Base-by-base conservation (phyloP, 257 asterid species). In the Verbascum thapsus region DNA sequence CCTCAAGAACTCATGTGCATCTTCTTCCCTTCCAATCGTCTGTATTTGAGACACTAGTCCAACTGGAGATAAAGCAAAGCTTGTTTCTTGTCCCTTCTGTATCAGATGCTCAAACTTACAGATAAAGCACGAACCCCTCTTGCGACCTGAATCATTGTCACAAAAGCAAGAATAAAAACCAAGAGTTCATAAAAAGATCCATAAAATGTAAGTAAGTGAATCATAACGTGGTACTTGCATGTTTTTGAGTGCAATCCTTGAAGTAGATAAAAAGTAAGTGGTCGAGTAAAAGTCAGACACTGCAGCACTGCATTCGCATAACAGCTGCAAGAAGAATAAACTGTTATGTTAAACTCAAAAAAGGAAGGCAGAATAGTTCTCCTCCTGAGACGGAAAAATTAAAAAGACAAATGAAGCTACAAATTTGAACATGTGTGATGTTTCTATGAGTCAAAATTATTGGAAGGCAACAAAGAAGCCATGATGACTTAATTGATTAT, bases 1-100 rank as follows among this genome's bases (percentile, higher is more conserved):
- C 91, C 87, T 84, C 70, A 84, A 70, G 70, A 84, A 84, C 70
- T 84, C 91, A 41, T 84, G 91, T 2, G 91, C 91, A 68, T 84
- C 91, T 79, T 84, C 91, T 72, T 84, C 80, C 70, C 86, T 74
- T 58, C 91, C 32, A 71, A 81, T 76, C n/a, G 67, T 66, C 50
- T 80, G 85, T 69, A 84, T 69, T 55, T 81, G 86, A 45, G 88
- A 84, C 70, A 84, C 58, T 55, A 84, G 34, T 68, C 83, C 69
- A 72, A 72, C 76, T 11, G 91, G 91, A 42, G 86, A 76, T 37
- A 79, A 34, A 60, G 88, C 74, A 63, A 75, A 60, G 17, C 45
- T 65, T 45, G 59, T 64, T 52, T 66, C 77, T 43, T 73, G 78
- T 57, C 82, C 89, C 80, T 65, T 68, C 57, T 53, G 73, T 48